phyloP scores from a whole-genome alignment of 139 green algal genomes.

The Chlorella sp. region DNA sequence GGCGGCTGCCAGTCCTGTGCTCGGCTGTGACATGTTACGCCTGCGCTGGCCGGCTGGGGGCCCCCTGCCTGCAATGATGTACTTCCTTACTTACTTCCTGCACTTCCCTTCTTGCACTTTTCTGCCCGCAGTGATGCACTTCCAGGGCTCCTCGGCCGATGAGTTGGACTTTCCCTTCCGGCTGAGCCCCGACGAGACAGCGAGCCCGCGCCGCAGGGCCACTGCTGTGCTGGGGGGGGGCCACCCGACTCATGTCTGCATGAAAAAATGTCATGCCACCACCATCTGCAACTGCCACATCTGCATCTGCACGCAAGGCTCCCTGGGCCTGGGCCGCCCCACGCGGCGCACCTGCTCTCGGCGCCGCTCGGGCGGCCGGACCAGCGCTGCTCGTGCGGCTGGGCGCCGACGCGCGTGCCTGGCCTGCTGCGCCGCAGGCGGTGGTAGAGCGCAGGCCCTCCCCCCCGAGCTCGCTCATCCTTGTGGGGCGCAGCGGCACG shows the following conservation, averaged over 20 bases:
- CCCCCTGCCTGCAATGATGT: too few species aligned
- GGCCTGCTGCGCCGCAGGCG: constrained; percentile 24
- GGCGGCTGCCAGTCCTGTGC: not conserved
- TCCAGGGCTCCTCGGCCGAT: constrained; percentile 2
- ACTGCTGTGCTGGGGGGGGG: not conserved
- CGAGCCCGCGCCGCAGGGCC: not conserved
- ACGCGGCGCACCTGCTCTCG: not conserved
- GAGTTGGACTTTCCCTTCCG: constrained; percentile 66
- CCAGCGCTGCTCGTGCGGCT: too few species aligned
- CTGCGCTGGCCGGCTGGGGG: too few species aligned
- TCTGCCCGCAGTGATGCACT: constrained; percentile 5
- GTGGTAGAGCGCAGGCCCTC: constrained; percentile 54
- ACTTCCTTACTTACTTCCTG: too few species aligned
- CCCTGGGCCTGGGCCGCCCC: not conserved
- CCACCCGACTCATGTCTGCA: too few species aligned
- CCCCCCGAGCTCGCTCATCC: constrained; percentile 59
- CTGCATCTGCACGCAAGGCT: not conserved
- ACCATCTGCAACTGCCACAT: too few species aligned
- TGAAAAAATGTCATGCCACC: too few species aligned
- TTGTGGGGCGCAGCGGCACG: constrained; percentile 73
- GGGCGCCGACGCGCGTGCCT: not conserved
- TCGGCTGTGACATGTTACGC: too few species aligned
- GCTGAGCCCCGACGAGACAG: constrained; percentile 15
- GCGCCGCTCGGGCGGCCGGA: not conserved
- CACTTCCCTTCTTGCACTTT: not conserved